Percentiles rank a stretch among this genome's conserved stretches.
These are phyloP conservation scores for Dillenia suffruticosa DNA, from an alignment of 164 flowering plant species.

Conservation along the genomic window DNA sequence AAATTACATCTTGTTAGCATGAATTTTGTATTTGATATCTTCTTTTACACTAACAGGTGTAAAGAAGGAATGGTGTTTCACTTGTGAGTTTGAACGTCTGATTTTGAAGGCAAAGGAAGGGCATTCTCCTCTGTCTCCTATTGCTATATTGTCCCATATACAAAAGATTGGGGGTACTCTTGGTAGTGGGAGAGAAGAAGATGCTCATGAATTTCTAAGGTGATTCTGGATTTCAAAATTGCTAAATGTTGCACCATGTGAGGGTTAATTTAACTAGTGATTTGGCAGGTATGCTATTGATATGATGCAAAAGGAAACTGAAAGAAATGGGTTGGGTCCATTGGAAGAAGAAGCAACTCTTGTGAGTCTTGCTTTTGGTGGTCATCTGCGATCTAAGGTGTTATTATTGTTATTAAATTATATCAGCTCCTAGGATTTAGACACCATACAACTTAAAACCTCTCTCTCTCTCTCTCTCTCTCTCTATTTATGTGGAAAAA, in stretches of 20 bases:
- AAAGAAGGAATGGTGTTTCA: conserved; percentile 80
- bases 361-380: conserved; percentile 83
- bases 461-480: too few species aligned
- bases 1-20: background rate
- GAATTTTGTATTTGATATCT: conserved; percentile 1
- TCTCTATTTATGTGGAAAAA: too few species aligned
- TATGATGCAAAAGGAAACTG: conserved; percentile 78
- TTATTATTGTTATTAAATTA: background rate
- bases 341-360: conserved; percentile 70
- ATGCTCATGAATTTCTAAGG: conserved; percentile 97
- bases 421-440: background rate
- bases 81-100: conserved; percentile 79
- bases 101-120: conserved; percentile 65
- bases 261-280: background rate
- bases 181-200: conserved; percentile 76
- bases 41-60: conserved; percentile 39
- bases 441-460: too few species aligned
- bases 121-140: conserved; percentile 65
- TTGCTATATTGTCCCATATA: conserved; percentile 58
- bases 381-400: conserved; percentile 94
- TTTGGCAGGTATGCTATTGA: conserved; percentile 74
- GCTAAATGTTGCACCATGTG: background rate
- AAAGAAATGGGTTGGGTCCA: conserved; percentile 24
- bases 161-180: conserved; percentile 57
- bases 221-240: conserved; percentile 14